A percentile compares a stretch with the other conserved stretches of the same genome.
Conservation (phyloP, 1,284 basidiomycete species). For the Cryptococcus depauperatus region DNA sequence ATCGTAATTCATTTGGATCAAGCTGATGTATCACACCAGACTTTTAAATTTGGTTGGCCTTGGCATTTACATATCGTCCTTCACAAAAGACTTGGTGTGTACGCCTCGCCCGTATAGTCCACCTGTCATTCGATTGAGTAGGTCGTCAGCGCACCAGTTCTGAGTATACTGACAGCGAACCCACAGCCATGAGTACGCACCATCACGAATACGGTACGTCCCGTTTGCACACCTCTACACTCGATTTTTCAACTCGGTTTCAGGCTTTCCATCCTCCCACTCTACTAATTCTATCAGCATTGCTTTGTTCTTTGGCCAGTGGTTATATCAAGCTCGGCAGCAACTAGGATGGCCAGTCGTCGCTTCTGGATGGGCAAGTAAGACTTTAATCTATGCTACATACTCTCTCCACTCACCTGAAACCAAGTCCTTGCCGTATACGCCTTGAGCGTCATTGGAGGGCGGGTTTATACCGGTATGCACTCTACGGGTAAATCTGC, state of each 20-base stretch:
- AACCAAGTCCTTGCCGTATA: slow-evolving; percentile 53
- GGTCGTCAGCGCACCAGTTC: slow-evolving; percentile 10
- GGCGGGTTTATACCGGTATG: slow-evolving; percentile 86
- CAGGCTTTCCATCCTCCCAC: slow-evolving; percentile 94
- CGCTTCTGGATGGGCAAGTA: slow-evolving; percentile 21
- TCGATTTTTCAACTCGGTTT: too few species aligned
- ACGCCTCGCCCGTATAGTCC: slow-evolving; percentile 85
- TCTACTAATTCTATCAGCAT: slow-evolving; percentile 86
- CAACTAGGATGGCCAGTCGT: slow-evolving; percentile 12
- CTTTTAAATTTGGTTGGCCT: slow-evolving; percentile 64
- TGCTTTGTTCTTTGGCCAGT: slow-evolving; percentile 58
- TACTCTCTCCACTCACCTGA: neutral
- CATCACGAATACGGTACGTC: slow-evolving; percentile 50
- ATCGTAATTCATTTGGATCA: neutral
- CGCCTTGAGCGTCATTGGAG: slow-evolving; percentile 71
- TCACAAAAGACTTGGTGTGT: slow-evolving; percentile 82
- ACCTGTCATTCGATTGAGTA: slow-evolving; percentile 68
- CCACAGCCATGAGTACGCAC: slow-evolving; percentile 69
- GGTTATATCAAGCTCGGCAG: slow-evolving; percentile 25
- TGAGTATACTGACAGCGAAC: neutral
- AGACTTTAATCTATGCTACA: slow-evolving; percentile 4
- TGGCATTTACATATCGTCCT: slow-evolving; percentile 76
- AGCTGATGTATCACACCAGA: slow-evolving; percentile 41
- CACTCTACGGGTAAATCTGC: slow-evolving; percentile 53
- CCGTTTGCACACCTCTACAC: too few species aligned